Conservation (phyloP, 2,329 filamentous ascomycete genomes). For the Cadophora luteo-olivacea region DNA sequence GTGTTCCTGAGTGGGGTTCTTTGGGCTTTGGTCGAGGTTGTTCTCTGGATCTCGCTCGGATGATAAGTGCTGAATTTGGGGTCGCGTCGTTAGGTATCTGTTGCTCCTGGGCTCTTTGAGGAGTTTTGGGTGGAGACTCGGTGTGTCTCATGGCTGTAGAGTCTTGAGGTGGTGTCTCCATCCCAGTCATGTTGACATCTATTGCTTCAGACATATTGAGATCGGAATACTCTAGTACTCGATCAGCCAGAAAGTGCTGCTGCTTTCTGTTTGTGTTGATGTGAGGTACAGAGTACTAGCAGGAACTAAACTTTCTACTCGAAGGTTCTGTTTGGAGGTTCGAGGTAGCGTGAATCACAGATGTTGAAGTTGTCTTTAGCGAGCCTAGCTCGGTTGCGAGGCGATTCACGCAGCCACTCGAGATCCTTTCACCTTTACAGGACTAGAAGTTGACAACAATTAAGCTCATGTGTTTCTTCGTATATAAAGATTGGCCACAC, state of each 20-base stretch:
- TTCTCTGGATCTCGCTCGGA: background rate
- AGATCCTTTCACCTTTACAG: background rate
- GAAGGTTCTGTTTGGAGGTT: background rate
- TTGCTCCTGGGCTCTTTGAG: background rate
- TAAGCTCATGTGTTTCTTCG: no score
- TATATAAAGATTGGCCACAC: no score
- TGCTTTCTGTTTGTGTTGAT: background rate
- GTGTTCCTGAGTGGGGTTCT: background rate
- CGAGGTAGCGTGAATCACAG: background rate
- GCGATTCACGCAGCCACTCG: background rate
- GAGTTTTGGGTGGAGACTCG: background rate
- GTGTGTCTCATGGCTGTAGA: background rate
- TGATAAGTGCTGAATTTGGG: background rate
- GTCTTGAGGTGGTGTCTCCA: background rate
- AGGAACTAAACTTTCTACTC: background rate
- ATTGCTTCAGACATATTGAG: background rate
- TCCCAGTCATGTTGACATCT: background rate
- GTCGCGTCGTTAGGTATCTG: background rate
- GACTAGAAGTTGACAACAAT: no score
- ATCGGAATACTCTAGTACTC: background rate
- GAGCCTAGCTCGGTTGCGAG: background rate
- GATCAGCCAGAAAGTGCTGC: background rate
- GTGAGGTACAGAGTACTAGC: background rate
- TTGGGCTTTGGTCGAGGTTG: background rate
- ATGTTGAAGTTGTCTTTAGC: background rate